These are phyloP conservation scores for Malassezia sympodialis DNA, from an alignment of 1,284 basidiomycete species.

Conservation along the genomic window DNA sequence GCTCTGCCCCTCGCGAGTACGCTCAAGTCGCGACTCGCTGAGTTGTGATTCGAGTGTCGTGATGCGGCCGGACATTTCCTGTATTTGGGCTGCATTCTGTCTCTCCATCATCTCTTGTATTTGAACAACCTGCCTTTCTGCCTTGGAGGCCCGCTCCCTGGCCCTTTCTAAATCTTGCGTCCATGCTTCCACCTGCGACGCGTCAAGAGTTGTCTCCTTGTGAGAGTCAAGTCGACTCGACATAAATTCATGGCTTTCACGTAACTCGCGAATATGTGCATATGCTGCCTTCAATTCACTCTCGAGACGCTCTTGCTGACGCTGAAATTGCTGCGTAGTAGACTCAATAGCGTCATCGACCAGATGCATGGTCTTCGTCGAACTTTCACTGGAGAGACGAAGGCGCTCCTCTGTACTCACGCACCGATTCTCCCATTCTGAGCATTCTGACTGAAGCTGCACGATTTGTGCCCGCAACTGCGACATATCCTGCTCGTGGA, in stretches of 20 bases:
- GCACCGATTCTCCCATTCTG: neutral
- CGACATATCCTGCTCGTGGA: neutral
- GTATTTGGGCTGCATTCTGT: constrained; percentile 37
- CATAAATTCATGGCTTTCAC: constrained; percentile 77
- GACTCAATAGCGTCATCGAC: constrained; percentile 13
- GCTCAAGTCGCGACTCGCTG: constrained; percentile 14
- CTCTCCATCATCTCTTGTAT: constrained; percentile 79
- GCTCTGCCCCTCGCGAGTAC: neutral
- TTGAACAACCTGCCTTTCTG: constrained; percentile 85
- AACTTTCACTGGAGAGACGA: neutral
- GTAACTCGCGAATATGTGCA: constrained; percentile 76
- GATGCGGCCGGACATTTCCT: constrained; percentile 62
- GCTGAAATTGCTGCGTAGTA: constrained; percentile 62
- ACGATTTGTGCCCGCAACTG: neutral
- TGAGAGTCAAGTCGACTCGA: constrained; percentile 83
- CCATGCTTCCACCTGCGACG: constrained; percentile 60
- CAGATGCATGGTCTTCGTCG: neutral
- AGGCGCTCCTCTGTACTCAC: constrained; percentile 10
- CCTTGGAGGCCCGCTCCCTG: constrained; percentile 76
- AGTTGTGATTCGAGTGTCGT: constrained; percentile 53
- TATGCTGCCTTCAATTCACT: constrained; percentile 65
- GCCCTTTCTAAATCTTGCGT: constrained; percentile 83
- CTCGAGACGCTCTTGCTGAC: constrained; percentile 69
- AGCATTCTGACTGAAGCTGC: neutral
- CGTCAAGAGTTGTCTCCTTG: constrained; percentile 46